Conservation (phyloP, 208 protist genomes). For the Leishmania lainsoni region DNA sequence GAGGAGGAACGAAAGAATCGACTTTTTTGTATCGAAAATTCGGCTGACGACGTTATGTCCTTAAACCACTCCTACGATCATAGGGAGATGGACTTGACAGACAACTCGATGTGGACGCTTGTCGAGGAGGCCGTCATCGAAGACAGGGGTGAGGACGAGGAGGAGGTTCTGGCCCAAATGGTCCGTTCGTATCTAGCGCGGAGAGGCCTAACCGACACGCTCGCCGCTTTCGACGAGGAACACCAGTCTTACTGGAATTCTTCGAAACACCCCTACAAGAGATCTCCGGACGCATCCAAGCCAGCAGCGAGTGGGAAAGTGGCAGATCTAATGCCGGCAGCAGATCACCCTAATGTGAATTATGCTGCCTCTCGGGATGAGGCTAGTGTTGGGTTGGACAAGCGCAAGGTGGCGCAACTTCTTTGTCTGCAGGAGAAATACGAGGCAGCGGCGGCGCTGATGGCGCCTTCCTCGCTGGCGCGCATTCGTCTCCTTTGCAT, state of each 20-base stretch:
- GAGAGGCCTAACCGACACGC: conserved; percentile 63
- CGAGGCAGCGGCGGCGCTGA: conserved; percentile 47
- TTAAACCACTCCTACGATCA: too few species aligned
- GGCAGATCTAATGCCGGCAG: neutral
- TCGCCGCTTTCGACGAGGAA: conserved; percentile 48
- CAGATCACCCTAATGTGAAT: neutral
- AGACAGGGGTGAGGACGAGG: conserved; percentile 68
- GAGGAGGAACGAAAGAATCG: neutral
- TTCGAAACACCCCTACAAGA: neutral
- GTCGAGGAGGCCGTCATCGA: conserved; percentile 76
- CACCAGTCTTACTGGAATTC: neutral
- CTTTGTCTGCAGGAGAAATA: conserved; percentile 57
- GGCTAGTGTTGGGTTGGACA: conserved; percentile 18
- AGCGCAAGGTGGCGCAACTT: conserved; percentile 56
- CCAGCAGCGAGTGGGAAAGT: neutral
- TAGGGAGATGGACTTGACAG: conserved; percentile 20
- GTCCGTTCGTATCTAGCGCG: conserved; percentile 69
- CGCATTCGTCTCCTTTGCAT: conserved; percentile 64
- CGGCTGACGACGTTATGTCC: neutral
- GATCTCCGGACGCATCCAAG: neutral
- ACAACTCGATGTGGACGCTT: conserved; percentile 43
- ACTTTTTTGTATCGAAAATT: neutral
- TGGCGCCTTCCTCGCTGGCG: conserved; percentile 48
- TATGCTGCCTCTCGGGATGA: neutral
- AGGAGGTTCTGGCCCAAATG: conserved; percentile 53